Evolutionary conservation across 768 basidiomycete genomes (phyloP), one percentile per base, ranked within the genome.

Genomic region (Leccinum subgranulosum): DNA sequence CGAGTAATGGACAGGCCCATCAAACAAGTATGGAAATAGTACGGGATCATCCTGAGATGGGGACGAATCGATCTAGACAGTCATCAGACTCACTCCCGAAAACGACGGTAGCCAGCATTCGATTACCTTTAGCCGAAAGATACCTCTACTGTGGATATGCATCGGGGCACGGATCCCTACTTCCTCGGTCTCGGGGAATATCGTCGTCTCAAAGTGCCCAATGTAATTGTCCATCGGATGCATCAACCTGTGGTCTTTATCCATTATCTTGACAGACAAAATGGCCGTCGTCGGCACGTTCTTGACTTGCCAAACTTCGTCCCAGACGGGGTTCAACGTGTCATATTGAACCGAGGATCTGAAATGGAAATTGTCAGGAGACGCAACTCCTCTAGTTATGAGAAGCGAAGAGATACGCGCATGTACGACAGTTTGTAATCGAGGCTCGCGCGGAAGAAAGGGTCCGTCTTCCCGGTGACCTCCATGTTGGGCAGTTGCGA

Each of bases 1-100:
- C 12, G 88, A 84, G 70, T 78, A 91, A 51, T 86, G 85, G 54
- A 88, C 77, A 28, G 88, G 89, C 0, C 90, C 88, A 60, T 86
- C 82, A 71, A 90, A 92, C 54, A 78, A 76, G 72, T 89, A 91
- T 7, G 83, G 81, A 48, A 75, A 75, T 25, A 67, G 55, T 33
- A 68, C 60, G 0, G 81, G 77, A 28, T 79, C 66, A 15, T 64
- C 53, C 46, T 75, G 75, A 3, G 84, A 77, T 3, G 81, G 81
- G 4, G 64, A 75, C 50, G 79, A 78, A 6, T 85, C 81, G 46
- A 88, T 84, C 87, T 89, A 59, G 19, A 41, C 25, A 25, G 9
- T 19, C 50, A 51, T 63, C 55, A 61, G 59, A 48, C 17, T 28
- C 17, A 53, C 17, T 43, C 47, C 51, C 21, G 19, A n/a, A 17